These are phyloP conservation scores for Colletotrichum limetticola DNA, from an alignment of 2,329 filamentous ascomycete species.

Conservation along the genomic window DNA sequence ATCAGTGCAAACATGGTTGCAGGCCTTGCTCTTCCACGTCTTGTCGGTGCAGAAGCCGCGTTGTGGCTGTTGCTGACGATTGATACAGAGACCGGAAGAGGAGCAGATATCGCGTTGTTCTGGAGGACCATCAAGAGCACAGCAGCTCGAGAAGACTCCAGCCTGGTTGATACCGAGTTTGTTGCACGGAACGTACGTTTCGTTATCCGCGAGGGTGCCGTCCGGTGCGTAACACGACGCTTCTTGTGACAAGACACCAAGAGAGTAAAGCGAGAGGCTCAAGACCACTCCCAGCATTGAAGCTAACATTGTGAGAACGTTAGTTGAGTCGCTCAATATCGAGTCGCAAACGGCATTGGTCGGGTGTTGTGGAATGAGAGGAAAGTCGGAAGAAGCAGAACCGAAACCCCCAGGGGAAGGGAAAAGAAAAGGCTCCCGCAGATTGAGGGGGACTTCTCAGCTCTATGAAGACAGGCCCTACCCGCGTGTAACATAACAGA, in stretches of 20 bases:
- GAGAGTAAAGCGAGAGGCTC: background rate
- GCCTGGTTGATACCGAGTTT: slow-evolving; percentile 44
- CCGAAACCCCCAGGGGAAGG: background rate
- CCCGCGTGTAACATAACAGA: background rate
- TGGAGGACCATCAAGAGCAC: slow-evolving; percentile 40
- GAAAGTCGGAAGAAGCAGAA: slow-evolving; percentile 1
- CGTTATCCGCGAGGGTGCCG: slow-evolving; percentile 40
- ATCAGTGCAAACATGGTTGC: slow-evolving; percentile 43
- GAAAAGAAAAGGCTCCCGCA: background rate
- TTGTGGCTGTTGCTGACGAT: slow-evolving; percentile 36
- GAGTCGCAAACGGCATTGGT: background rate
- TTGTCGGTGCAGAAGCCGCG: slow-evolving; percentile 45
- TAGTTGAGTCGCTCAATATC: background rate
- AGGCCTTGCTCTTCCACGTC: slow-evolving; percentile 44
- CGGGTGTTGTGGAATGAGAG: background rate
- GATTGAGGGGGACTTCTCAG: background rate
- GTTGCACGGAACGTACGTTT: slow-evolving; percentile 45
- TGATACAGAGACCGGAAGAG: slow-evolving; percentile 42
- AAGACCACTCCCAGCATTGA: background rate
- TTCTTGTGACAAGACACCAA: slow-evolving; percentile 12
- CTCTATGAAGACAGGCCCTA: slow-evolving; percentile 11
- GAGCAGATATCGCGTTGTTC: slow-evolving; percentile 41
- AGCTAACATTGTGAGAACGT: background rate
- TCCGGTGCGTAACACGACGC: slow-evolving; percentile 43
- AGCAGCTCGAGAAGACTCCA: slow-evolving; percentile 45